A percentile compares a stretch with the other conserved stretches of the same genome.
Conservation (phyloP, 768 basidiomycete species). For the Suillus brevipes region DNA sequence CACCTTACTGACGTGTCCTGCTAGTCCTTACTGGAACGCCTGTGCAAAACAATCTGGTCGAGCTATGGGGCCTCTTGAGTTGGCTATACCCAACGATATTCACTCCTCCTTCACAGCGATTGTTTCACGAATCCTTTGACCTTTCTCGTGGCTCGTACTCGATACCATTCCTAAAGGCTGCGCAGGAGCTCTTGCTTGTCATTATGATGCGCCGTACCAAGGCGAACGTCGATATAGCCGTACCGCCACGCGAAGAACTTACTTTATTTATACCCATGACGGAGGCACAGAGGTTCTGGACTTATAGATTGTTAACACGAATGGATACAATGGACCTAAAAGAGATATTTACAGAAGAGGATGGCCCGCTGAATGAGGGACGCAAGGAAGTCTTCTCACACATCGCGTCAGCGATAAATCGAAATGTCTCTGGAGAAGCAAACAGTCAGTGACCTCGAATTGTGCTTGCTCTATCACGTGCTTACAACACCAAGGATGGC, state of each 20-base stretch:
- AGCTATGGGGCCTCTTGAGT: conserved; percentile 56
- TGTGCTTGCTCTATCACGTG: background rate
- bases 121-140: conserved; percentile 56
- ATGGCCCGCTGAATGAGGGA: conserved; percentile 34
- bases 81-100: conserved; percentile 60
- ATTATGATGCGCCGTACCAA: conserved; percentile 68
- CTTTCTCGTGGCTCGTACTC: conserved; percentile 53
- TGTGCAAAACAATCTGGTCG: conserved; percentile 63
- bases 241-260: conserved; percentile 59
- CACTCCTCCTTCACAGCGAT: conserved; percentile 43
- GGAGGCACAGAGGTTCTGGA: conserved; percentile 65
- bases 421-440: conserved; percentile 29
- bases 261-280: conserved; percentile 58
- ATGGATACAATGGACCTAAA: conserved; percentile 50
- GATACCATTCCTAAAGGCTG: conserved; percentile 46
- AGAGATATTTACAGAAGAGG: conserved; percentile 45
- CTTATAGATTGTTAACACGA: conserved; percentile 52
- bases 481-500: conserved; percentile 41
- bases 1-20: background rate
- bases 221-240: conserved; percentile 44
- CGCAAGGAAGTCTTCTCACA: conserved; percentile 41
- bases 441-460: conserved; percentile 25
- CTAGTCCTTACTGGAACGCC: conserved; percentile 74
- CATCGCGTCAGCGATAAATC: conserved; percentile 40
- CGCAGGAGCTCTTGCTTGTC: conserved; percentile 46